Evolutionary conservation across 2,329 filamentous ascomycete species (phyloP).

Genomic region (Fusarium beomiforme): DNA sequence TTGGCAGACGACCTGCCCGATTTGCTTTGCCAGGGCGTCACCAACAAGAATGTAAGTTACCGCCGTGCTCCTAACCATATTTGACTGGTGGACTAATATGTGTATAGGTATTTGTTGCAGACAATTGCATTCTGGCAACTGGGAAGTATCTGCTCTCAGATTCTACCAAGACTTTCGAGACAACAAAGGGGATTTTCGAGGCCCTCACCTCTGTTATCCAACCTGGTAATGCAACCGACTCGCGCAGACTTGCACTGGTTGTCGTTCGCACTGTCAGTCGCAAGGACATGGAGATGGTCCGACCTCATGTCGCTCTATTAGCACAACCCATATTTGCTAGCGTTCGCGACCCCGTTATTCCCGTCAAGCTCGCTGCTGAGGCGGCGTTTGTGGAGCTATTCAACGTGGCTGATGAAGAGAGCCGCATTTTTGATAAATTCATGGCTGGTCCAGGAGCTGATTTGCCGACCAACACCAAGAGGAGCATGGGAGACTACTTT

Average conservation of each 20-base stretch:
- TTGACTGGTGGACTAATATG: neutral
- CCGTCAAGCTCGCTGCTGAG: slow-evolving; percentile 94
- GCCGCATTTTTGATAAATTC: slow-evolving; percentile 89
- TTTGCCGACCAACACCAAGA: slow-evolving; percentile 77
- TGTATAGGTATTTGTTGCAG: slow-evolving; percentile 78
- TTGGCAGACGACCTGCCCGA: slow-evolving; percentile 79
- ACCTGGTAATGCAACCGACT: slow-evolving; percentile 82
- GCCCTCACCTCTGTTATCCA: slow-evolving; percentile 78
- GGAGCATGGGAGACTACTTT: slow-evolving; percentile 97
- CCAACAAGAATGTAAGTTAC: slow-evolving; percentile 74
- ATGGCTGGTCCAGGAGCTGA: slow-evolving; percentile 74
- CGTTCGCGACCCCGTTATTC: slow-evolving; percentile 91
- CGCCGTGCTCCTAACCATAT: neutral
- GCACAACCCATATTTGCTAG: slow-evolving; percentile 86
- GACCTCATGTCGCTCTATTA: slow-evolving; percentile 83
- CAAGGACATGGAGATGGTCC: slow-evolving; percentile 79
- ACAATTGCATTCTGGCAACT: slow-evolving; percentile 88
- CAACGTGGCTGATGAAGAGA: slow-evolving; percentile 87
- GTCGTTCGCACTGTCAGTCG: slow-evolving; percentile 87
- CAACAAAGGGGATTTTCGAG: slow-evolving; percentile 82
- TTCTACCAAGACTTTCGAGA: slow-evolving; percentile 76
- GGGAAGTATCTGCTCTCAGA: slow-evolving; percentile 87
- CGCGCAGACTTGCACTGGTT: slow-evolving; percentile 85
- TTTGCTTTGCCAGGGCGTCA: slow-evolving; percentile 83
- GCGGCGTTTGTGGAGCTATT: slow-evolving; percentile 94